Percentiles rank a stretch among this genome's conserved stretches.
Conservation (phyloP, 1,284 basidiomycete species). For the Ceratobasidium sp. region DNA sequence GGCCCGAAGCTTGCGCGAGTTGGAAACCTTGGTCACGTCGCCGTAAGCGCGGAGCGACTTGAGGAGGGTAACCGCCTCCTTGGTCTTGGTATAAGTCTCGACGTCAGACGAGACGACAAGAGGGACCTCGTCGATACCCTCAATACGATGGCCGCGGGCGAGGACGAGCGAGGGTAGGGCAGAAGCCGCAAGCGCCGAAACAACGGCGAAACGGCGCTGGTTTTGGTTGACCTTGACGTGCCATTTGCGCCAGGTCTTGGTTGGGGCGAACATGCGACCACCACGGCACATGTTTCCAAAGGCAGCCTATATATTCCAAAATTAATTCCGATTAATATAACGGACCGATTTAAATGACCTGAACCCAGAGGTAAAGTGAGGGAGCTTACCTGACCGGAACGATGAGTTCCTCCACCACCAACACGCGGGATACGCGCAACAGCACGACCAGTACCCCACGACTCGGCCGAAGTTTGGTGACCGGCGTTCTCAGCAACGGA, state of each 20-base stretch:
- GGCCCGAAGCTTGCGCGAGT: conserved; percentile 96
- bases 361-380: too few relatives aligned
- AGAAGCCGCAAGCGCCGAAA: conserved; percentile 97
- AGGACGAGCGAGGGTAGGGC: conserved; percentile 98
- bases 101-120: conserved; percentile 85
- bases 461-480: conserved; percentile 98
- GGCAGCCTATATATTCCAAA: conserved; percentile 75
- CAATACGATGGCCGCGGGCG: conserved; percentile 98
- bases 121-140: conserved; percentile 96
- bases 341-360: neutral
- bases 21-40: conserved; percentile 97
- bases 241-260: conserved; percentile 99
- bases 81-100: conserved; percentile 96
- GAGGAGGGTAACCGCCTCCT: conserved; percentile 95
- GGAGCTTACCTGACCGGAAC: conserved; percentile 86
- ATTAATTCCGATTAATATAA: too few relatives aligned
- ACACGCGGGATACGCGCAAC: conserved; percentile 99
- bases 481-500: conserved; percentile 97
- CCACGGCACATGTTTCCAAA: conserved; percentile 99
- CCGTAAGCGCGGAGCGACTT: conserved; percentile 91
- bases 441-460: conserved; percentile 99
- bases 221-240: conserved; percentile 99
- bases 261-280: conserved; percentile 99
- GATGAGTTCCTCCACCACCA: conserved; percentile 97
- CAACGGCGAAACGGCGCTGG: conserved; percentile 97